phyloP scores from a whole-genome alignment of 1,284 basidiomycete species.

The Ceratobasidium sp. region DNA sequence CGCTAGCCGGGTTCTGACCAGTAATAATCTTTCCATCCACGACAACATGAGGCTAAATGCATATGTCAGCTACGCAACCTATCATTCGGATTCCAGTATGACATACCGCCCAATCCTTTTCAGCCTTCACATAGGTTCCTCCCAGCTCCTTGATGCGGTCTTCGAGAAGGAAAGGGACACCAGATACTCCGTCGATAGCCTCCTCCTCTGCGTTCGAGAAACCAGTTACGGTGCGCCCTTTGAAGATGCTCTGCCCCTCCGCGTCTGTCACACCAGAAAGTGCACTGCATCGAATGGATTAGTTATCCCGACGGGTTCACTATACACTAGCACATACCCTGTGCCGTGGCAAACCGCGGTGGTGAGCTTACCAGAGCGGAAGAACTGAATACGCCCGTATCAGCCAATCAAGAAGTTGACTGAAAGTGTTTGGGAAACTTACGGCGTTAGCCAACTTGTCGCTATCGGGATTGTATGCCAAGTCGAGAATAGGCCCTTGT shows the following conservation, averaged over 20 bases:
- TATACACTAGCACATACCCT: slow-evolving; percentile 54
- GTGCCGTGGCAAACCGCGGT: slow-evolving; percentile 80
- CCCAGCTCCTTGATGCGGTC: slow-evolving; percentile 69
- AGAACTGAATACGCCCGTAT: too few species aligned
- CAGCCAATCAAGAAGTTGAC: too few species aligned
- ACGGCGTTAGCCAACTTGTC: slow-evolving; percentile 68
- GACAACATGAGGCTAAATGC: slow-evolving; percentile 58
- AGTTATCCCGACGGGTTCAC: not conserved
- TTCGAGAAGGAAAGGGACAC: slow-evolving; percentile 77
- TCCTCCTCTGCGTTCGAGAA: slow-evolving; percentile 80
- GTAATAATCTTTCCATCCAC: slow-evolving; percentile 63
- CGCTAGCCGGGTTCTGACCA: slow-evolving; percentile 78
- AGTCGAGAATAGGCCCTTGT: slow-evolving; percentile 76
- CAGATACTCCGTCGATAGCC: slow-evolving; percentile 56
- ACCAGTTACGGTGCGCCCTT: slow-evolving; percentile 67
- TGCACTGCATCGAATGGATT: slow-evolving; percentile 51
- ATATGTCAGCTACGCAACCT: not conserved
- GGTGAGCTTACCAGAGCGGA: slow-evolving; percentile 65
- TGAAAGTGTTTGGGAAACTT: too few species aligned
- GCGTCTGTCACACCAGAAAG: slow-evolving; percentile 66
- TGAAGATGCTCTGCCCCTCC: slow-evolving; percentile 70
- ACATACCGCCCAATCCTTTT: slow-evolving; percentile 66
- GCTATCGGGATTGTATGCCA: slow-evolving; percentile 67
- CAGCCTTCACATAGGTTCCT: slow-evolving; percentile 69
- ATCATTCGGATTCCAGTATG: not conserved